Base-by-base conservation (phyloP, 352 stramenopile genomes). In the Phytophthora uliginosa region DNA sequence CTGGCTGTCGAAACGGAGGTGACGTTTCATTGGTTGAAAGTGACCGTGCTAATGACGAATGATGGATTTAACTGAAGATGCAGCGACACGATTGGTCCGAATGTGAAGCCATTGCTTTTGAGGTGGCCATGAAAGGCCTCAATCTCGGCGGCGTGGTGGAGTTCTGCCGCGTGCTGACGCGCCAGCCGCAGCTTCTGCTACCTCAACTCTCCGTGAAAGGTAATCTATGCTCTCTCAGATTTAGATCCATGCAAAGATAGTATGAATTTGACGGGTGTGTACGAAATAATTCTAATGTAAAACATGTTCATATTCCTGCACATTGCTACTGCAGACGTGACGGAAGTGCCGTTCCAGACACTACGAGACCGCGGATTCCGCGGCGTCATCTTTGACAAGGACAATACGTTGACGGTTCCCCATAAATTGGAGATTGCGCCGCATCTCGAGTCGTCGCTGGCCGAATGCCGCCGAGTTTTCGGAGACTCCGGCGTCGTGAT, bases 331-430 rank as follows among this genome's bases (percentile, higher is more conserved):
- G 36, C 40, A 95, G 89, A 95, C 73, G 63, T 96, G 64, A 92
- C 89, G n/a, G 88, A 96, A 22, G 81, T 96, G 50, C 86, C 86
- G 7, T 96, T 95, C 66, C 84, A 95, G 59, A 73, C 80, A 57
- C 82, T 96, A 34, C 77, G 83, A 59, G 85, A 93, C 60, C 78
- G 78, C 59, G 95, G 95, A 28, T 98, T 99, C 79, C 90, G 93
- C 45, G 93, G 91, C 40, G 88, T 99, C 45, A 86, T 99, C 56
- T 99, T 99, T 73, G 97, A 99, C 85, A 99, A 99, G 73, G 97
- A 99, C 76, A 99, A 99, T 76, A 99, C 97, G 28, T 76, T 99
- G 58, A 99, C 96, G 1, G 82, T 90, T 3, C 97, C 97, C 8
- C 97, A 99, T 65, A 83, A 87, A 61, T 82, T 88, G 57, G 72